A percentile compares a stretch with the other conserved stretches of the same genome.
phyloP scores from a whole-genome alignment of 257 asterid species.

The Gardenia jasminoides region DNA sequence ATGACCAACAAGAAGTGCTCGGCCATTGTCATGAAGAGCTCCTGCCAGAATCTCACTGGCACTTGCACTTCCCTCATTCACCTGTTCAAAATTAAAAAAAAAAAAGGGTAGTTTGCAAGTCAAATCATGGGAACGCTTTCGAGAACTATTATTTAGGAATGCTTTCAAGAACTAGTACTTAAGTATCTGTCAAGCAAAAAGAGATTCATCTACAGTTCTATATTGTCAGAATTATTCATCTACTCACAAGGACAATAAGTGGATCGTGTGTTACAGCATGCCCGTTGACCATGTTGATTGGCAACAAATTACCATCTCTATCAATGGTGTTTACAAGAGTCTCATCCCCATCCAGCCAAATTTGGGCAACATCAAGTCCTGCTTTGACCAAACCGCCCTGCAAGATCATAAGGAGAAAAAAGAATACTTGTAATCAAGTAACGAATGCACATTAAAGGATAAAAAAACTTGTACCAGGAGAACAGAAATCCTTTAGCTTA shows the following conservation, averaged over 20 bases:
- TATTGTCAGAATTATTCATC: neutral
- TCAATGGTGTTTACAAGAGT: constrained; percentile 90
- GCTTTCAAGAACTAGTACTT: neutral
- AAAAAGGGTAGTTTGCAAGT: neutral
- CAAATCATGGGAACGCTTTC: neutral
- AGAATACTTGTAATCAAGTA: neutral
- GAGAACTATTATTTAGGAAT: neutral
- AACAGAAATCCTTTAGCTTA: constrained; percentile 24
- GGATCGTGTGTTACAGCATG: constrained; percentile 88
- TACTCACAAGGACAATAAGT: constrained; percentile 77
- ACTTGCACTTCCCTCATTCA: constrained; percentile 95
- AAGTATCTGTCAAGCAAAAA: neutral
- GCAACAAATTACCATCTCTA: constrained; percentile 69
- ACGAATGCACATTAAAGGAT: neutral
- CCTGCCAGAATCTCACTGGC: constrained; percentile 97
- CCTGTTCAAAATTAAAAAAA: constrained; percentile 38
- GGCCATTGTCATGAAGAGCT: constrained; percentile 91
- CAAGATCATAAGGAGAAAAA: constrained; percentile 12
- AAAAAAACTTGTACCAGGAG: neutral
- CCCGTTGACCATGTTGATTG: constrained; percentile 75
- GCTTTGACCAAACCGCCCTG: constrained; percentile 93
- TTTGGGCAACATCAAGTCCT: constrained; percentile 95
- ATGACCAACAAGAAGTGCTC: constrained; percentile 85
- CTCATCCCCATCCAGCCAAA: constrained; percentile 90
- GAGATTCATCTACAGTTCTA: neutral